Evolutionary conservation across 352 stramenopile species (phyloP).

Genomic region (Phytophthora vignae): DNA sequence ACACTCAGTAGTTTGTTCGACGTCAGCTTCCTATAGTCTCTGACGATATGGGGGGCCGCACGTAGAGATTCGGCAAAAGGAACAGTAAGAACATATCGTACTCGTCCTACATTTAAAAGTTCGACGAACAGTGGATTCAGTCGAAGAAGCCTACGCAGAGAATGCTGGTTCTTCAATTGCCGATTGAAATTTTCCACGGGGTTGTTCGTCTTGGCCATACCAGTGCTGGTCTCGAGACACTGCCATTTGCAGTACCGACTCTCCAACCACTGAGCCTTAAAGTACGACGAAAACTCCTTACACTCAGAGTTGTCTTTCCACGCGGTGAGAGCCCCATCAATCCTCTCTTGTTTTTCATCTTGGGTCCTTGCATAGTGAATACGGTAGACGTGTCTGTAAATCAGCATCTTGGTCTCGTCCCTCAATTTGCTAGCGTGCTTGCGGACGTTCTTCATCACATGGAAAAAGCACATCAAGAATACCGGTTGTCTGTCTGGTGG

Average conservation of each 20-base stretch:
- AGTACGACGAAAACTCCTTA: neutral
- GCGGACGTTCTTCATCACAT: too few relatives aligned
- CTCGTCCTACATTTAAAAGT: neutral
- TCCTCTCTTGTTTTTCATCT: too few relatives aligned
- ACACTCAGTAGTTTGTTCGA: too few relatives aligned
- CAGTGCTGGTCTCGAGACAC: constrained; percentile 1
- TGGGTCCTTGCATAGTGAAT: too few relatives aligned
- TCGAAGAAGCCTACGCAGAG: neutral
- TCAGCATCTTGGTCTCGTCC: too few relatives aligned
- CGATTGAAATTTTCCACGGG: constrained; percentile 12
- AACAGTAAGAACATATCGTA: neutral
- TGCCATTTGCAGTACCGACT: constrained; percentile 1
- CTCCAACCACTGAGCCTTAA: neutral
- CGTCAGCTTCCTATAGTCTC: neutral
- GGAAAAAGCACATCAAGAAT: too few relatives aligned
- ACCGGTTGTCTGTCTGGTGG: too few relatives aligned
- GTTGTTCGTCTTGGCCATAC: constrained; percentile 11
- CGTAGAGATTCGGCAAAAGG: neutral
- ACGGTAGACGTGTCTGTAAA: too few relatives aligned
- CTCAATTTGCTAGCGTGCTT: too few relatives aligned
- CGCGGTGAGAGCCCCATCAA: too few relatives aligned
- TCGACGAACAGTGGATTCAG: neutral
- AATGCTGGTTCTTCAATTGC: neutral
- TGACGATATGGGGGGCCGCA: neutral
- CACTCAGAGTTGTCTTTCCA: too few relatives aligned